Evolutionary conservation across 1,139 yeast genomes (phyloP).

Genomic region (Nakaseomyces nivariensis): DNA sequence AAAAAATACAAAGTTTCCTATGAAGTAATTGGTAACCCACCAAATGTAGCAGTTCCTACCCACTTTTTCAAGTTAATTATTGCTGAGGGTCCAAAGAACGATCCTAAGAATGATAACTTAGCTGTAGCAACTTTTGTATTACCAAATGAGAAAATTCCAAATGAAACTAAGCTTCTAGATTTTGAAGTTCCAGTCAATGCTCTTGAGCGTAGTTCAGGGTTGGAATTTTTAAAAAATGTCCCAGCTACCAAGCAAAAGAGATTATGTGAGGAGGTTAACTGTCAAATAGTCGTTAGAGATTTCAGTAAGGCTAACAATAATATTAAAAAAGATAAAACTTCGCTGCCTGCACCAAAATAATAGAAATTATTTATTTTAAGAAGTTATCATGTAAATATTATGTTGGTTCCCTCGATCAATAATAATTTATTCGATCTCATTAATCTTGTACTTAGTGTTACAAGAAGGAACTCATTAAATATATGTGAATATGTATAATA

Average conservation of each 20-base stretch:
- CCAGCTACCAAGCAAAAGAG: slow-evolving; percentile 51
- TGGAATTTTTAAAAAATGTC: slow-evolving; percentile 65
- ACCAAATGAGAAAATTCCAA: slow-evolving; percentile 72
- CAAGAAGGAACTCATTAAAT: not conserved
- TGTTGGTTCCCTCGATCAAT: not conserved
- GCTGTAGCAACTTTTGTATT: slow-evolving; percentile 88
- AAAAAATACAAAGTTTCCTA: slow-evolving; percentile 77
- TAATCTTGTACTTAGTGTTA: no score
- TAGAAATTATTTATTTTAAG: slow-evolving; percentile 21
- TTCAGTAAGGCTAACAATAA: slow-evolving; percentile 42
- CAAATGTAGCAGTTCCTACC: slow-evolving; percentile 93
- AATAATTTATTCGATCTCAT: no score
- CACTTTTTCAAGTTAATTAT: slow-evolving; percentile 87
- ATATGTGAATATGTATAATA: not conserved
- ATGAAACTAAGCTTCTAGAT: slow-evolving; percentile 54
- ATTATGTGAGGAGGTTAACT: slow-evolving; percentile 69
- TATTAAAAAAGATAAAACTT: slow-evolving; percentile 11
- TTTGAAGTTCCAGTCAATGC: slow-evolving; percentile 90
- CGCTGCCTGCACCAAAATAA: slow-evolving; percentile 30
- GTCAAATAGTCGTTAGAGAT: slow-evolving; percentile 77
- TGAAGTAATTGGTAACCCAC: slow-evolving; percentile 96
- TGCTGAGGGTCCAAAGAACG: slow-evolving; percentile 50
- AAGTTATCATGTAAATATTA: not conserved
- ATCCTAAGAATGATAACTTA: slow-evolving; percentile 37
- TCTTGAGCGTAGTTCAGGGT: slow-evolving; percentile 75